These are phyloP conservation scores for Phoma sp. DNA, from an alignment of 2,329 filamentous ascomycete species.

Conservation along the genomic window DNA sequence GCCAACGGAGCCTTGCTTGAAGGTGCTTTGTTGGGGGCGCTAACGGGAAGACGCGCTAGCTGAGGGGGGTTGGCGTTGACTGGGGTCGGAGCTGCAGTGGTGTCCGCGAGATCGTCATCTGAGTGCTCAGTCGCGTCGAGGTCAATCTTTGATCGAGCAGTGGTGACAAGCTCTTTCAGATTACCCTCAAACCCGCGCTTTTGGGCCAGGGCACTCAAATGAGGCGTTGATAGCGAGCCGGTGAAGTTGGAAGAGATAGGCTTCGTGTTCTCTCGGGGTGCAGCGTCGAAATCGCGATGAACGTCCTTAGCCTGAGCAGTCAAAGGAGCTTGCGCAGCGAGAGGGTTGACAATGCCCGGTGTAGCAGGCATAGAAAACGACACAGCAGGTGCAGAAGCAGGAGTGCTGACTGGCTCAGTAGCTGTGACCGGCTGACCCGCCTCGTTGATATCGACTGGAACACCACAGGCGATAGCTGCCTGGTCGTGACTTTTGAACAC, in stretches of 20 bases:
- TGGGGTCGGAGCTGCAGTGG: slow-evolving; percentile 37
- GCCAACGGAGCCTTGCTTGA: slow-evolving; percentile 38
- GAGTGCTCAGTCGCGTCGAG: slow-evolving; percentile 43
- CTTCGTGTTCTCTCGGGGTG: slow-evolving; percentile 25
- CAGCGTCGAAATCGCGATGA: slow-evolving; percentile 35
- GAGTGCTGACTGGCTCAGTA: slow-evolving; percentile 37
- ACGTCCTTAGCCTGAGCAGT: slow-evolving; percentile 38
- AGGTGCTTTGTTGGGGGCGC: slow-evolving; percentile 28
- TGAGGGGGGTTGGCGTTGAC: slow-evolving; percentile 35
- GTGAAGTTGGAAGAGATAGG: slow-evolving; percentile 36
- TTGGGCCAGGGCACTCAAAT: slow-evolving; percentile 48
- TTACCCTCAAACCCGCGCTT: slow-evolving; percentile 52
- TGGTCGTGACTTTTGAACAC: slow-evolving; percentile 97
- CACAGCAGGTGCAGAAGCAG: slow-evolving; percentile 37
- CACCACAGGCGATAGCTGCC: slow-evolving; percentile 85
- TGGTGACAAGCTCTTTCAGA: slow-evolving; percentile 45
- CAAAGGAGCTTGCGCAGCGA: slow-evolving; percentile 37
- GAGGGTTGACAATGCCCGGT: slow-evolving; percentile 45
- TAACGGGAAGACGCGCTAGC: slow-evolving; percentile 41
- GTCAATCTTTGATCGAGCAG: slow-evolving; percentile 45
- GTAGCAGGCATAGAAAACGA: slow-evolving; percentile 35
- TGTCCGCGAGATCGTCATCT: slow-evolving; percentile 44
- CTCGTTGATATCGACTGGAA: slow-evolving; percentile 76
- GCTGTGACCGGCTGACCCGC: slow-evolving; percentile 41
- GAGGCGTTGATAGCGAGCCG: slow-evolving; percentile 50